Evolutionary conservation across 2,329 filamentous ascomycete species (phyloP).

Genomic region (Cryphonectria japonica): DNA sequence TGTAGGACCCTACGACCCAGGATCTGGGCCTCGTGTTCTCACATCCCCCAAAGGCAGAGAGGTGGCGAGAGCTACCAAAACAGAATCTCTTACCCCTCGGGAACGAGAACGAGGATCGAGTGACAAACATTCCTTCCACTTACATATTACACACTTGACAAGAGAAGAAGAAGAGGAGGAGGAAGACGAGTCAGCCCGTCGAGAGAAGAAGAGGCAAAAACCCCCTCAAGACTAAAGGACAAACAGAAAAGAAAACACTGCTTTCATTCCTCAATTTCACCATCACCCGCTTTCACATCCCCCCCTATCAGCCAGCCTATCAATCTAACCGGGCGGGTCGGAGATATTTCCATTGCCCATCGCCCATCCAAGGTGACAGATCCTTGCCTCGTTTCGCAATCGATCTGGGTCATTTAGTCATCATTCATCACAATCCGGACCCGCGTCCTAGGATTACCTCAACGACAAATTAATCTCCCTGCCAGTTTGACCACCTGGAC

Average conservation of each 20-base stretch:
- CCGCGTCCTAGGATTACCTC: constrained; percentile 3
- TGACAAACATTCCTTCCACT: too few relatives aligned
- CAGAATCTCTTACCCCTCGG: too few relatives aligned
- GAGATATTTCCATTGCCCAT: constrained; percentile 16
- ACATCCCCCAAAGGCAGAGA: too few relatives aligned
- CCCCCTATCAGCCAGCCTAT: background rate
- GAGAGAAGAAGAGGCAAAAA: background rate
- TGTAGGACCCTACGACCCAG: background rate
- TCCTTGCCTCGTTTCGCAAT: constrained; percentile 5
- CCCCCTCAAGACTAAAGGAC: background rate
- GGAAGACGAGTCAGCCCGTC: background rate
- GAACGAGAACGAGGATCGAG: too few relatives aligned
- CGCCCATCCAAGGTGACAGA: background rate
- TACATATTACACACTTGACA: too few relatives aligned
- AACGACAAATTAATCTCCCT: background rate
- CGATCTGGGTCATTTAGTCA: constrained; percentile 22
- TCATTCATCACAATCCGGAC: constrained; percentile 7
- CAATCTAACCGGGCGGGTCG: constrained; percentile 8
- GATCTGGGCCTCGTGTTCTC: background rate
- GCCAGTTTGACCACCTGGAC: background rate
- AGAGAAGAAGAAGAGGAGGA: background rate
- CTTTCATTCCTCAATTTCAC: background rate
- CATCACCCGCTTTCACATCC: background rate
- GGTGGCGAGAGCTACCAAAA: too few relatives aligned
- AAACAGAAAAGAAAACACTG: background rate